phyloP scores from a whole-genome alignment of 1,284 basidiomycete genomes.

The Ustilago trichophora region DNA sequence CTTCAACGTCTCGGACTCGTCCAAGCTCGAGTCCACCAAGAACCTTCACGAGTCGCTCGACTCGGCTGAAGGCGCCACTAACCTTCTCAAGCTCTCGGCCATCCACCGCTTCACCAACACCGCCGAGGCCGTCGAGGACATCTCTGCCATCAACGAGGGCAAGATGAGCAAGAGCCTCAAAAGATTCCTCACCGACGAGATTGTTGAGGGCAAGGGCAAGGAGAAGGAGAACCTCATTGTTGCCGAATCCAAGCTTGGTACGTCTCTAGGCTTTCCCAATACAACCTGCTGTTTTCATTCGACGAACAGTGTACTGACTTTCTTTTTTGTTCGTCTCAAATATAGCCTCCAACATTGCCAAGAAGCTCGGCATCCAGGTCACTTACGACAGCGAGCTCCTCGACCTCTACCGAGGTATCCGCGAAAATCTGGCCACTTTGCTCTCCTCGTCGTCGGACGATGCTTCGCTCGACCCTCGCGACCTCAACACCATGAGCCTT shows the following conservation, averaged over 20 bases:
- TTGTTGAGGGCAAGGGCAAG: constrained; percentile 87
- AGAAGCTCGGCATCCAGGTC: constrained; percentile 93
- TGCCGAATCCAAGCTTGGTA: constrained; percentile 88
- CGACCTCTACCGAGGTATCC: constrained; percentile 95
- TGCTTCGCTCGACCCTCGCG: constrained; percentile 73
- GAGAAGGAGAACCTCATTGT: constrained; percentile 79
- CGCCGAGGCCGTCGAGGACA: constrained; percentile 97
- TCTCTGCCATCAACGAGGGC: constrained; percentile 89
- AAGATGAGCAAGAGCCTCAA: constrained; percentile 92
- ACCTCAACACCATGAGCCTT: constrained; percentile 95
- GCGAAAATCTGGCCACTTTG: constrained; percentile 84
- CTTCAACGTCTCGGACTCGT: constrained; percentile 91
- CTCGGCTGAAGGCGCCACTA: constrained; percentile 87
- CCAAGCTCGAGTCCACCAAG: constrained; percentile 80
- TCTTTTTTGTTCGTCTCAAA: not conserved
- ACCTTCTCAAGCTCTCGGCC: constrained; percentile 83
- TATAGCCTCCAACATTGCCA: constrained; percentile 76
- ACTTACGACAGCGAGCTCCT: constrained; percentile 74
- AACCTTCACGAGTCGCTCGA: constrained; percentile 93
- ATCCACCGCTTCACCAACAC: constrained; percentile 96
- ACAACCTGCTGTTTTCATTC: no score
- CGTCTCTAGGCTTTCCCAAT: constrained; percentile 62
- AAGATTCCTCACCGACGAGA: constrained; percentile 88
- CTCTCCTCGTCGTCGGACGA: constrained; percentile 68
- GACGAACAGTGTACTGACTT: no score